These are phyloP conservation scores for Galeopsis tetrahit DNA, from an alignment of 257 asterid genomes.

Conservation along the genomic window DNA sequence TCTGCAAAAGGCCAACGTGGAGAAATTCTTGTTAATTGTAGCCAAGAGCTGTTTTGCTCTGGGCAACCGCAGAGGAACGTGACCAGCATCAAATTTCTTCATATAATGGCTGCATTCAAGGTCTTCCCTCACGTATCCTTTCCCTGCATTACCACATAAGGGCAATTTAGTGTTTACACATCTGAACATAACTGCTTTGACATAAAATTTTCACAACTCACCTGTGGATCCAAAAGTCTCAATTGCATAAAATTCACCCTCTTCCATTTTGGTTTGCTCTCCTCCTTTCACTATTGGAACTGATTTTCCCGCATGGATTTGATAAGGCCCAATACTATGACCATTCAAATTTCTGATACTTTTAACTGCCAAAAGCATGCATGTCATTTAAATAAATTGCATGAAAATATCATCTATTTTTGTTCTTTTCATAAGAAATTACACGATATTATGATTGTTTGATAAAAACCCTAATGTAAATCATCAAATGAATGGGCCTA, in stretches of 20 bases:
- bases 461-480: slow-evolving; percentile 1
- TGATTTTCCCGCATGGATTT: slow-evolving; percentile 98
- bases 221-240: slow-evolving; percentile 99
- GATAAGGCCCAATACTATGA: slow-evolving; percentile 90
- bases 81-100: slow-evolving; percentile 97
- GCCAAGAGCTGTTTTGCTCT: slow-evolving; percentile 90
- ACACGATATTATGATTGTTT: neutral
- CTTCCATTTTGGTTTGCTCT: slow-evolving; percentile 98
- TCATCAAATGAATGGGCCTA: slow-evolving; percentile 4
- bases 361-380: slow-evolving; percentile 66
- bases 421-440: neutral
- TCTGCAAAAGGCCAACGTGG: slow-evolving; percentile 95
- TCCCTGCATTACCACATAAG: slow-evolving; percentile 55
- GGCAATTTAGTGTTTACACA: neutral
- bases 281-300: slow-evolving; percentile 99
- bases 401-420: neutral
- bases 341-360: slow-evolving; percentile 96
- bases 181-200: slow-evolving; percentile 25
- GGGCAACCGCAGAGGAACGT: slow-evolving; percentile 85
- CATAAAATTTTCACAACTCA: slow-evolving; percentile 18
- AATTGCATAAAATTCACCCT: slow-evolving; percentile 97
- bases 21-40: slow-evolving; percentile 86
- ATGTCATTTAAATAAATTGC: neutral
- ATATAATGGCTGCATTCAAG: slow-evolving; percentile 98
- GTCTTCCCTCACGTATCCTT: slow-evolving; percentile 95